phyloP scores from a whole-genome alignment of 1,284 basidiomycete species.

The Clitocybe nebularis region DNA sequence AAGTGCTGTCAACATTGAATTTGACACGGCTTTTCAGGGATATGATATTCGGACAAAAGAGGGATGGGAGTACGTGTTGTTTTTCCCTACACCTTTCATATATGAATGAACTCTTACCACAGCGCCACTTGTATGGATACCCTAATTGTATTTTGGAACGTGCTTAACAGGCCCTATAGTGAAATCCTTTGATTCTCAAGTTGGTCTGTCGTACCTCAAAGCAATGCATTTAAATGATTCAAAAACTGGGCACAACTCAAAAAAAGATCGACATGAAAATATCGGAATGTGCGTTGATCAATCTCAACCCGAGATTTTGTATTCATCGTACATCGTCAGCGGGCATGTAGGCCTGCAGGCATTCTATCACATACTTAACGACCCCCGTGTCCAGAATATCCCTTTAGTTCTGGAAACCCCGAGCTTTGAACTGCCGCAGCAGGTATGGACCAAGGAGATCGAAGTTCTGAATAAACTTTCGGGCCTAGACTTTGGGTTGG shows the following conservation, averaged over 20 bases:
- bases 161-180: constrained; percentile 37
- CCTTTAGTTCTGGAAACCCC: constrained; percentile 86
- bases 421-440: constrained; percentile 46
- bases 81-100: no score
- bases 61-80: constrained; percentile 57
- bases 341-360: constrained; percentile 64
- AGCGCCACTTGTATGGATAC: constrained; percentile 37
- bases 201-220: constrained; percentile 71
- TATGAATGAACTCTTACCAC: not conserved
- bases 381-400: constrained; percentile 64
- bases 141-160: no score
- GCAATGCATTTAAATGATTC: constrained; percentile 88
- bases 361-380: constrained; percentile 69
- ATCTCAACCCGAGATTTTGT: not conserved
- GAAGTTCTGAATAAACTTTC: constrained; percentile 50
- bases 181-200: constrained; percentile 56
- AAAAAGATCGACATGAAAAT: constrained; percentile 81
- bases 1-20: not conserved
- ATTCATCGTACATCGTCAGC: constrained; percentile 32
- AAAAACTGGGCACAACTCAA: constrained; percentile 59
- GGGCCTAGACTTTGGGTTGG: constrained; percentile 12
- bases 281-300: constrained; percentile 74
- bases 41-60: constrained; percentile 74
- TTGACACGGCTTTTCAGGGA: constrained; percentile 38
- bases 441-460: constrained; percentile 75